Evolutionary conservation across 352 stramenopile genomes (phyloP), one percentile per base, ranked within the genome.

Genomic region (Phytophthora lateralis): DNA sequence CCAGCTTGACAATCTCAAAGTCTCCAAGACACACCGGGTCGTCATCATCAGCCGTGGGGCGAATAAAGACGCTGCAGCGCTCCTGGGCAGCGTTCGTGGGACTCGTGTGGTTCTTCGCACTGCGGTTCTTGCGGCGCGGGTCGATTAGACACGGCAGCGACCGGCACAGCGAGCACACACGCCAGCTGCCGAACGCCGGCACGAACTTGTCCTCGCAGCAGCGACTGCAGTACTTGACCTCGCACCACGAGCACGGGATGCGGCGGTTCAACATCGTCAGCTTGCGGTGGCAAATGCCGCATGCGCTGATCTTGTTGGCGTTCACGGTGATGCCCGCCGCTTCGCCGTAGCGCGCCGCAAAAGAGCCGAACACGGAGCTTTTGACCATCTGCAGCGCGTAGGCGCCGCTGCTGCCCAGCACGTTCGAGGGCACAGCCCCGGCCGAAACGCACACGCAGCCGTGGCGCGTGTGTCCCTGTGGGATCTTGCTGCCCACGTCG

Each of bases 1-100:
- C 97, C 27, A 99, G 88, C 66, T 98, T 98, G 54, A 99, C 92
- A 65, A 99, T 98, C 69, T 98, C 96, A 81, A 99, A 99, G 61
- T 96, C 90, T 34, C 74, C 75, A 29, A 98, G 76, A 51, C 73
- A 85, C 48, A 95, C 80, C 0, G 70, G 71, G 24, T 89, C 83
- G 41, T 80, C 71, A 27, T 80, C 71, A 51, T 86, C 79, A 2
- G 54, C 73, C 26, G 63, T 71, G 3, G 86, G 80, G 41, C 87
- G 82, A 60, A 93, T 93, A 43, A 95, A 95, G 29, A 95, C 78
- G 26, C 80, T 91, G 43, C 69, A 72, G 4, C 84, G 82, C 38
- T 92, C 82, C 17, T 75, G 63, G 0, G 51, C 30, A 15, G 62
- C 71, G 10, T 55, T 67, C 4, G 67, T 84, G 0, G 82, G 82